phyloP scores from a whole-genome alignment of 495 filamentous ascomycete species.

The Hyaloscypha variabilis region DNA sequence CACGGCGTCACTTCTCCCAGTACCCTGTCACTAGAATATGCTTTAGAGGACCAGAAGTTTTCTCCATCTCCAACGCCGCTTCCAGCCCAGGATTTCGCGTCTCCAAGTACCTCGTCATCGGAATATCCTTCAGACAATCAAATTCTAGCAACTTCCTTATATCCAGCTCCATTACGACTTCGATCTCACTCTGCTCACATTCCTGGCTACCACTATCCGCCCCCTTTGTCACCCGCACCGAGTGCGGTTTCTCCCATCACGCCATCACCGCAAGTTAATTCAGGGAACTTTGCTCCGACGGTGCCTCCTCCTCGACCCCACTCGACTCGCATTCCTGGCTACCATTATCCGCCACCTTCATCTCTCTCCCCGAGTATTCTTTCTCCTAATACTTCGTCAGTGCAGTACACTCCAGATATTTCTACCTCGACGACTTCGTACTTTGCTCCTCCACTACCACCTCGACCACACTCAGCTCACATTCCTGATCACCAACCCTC shows the following conservation, averaged over 20 bases:
- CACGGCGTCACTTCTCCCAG: background rate
- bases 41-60: background rate
- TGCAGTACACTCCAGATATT: background rate
- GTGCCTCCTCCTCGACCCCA: background rate
- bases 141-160: background rate
- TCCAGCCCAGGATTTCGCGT: background rate
- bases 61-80: background rate
- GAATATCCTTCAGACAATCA: background rate
- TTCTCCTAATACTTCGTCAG: background rate
- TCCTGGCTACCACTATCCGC: slow-evolving; percentile 1
- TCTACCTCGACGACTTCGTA: background rate
- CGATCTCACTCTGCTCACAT: background rate
- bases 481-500: slow-evolving; percentile 2
- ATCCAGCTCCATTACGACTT: background rate
- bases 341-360: background rate
- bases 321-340: background rate
- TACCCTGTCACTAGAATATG: background rate
- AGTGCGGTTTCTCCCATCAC: background rate
- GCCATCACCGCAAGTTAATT: background rate
- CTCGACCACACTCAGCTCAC: background rate
- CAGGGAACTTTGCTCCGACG: background rate
- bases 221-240: background rate
- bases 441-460: background rate
- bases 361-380: background rate
- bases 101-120: background rate